These are phyloP conservation scores for Carpinus fangiana DNA, from an alignment of 306 rosid species.

Conservation along the genomic window DNA sequence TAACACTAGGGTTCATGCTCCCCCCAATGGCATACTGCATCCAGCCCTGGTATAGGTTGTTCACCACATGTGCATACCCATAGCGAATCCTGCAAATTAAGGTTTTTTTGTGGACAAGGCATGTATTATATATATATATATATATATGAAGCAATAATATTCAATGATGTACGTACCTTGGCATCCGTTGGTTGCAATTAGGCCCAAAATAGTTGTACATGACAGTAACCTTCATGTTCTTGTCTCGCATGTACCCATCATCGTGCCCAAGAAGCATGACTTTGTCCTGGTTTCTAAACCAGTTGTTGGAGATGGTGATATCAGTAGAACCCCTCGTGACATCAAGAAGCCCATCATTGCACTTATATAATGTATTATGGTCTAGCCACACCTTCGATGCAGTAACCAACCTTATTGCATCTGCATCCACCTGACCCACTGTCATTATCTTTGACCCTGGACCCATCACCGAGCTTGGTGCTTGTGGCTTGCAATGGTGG, in stretches of 20 bases:
- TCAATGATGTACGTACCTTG: conserved; percentile 1
- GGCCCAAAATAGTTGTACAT: conserved; percentile 18
- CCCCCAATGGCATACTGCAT: conserved; percentile 8
- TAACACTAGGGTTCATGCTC: conserved; percentile 23
- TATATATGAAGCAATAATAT: too few relatives aligned
- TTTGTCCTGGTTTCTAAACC: conserved; percentile 3
- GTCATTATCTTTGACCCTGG: background rate
- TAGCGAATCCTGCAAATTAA: background rate
- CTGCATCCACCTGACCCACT: background rate
- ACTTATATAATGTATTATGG: background rate
- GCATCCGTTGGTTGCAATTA: conserved; percentile 18
- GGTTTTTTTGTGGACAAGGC: too few relatives aligned
- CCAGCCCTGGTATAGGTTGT: conserved; percentile 35
- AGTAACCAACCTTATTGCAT: conserved; percentile 3
- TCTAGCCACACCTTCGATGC: conserved; percentile 8
- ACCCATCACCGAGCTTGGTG: conserved; percentile 1
- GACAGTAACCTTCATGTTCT: conserved; percentile 17
- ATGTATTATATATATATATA: too few relatives aligned
- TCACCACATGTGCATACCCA: conserved; percentile 18
- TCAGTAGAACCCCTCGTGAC: conserved; percentile 10
- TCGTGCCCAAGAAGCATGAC: conserved; percentile 9
- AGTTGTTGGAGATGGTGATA: conserved; percentile 12
- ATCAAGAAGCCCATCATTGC: conserved; percentile 11
- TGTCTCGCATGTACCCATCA: background rate
- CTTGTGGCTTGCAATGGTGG: conserved; percentile 4